Conservation (phyloP, 2,329 filamentous ascomycete genomes). For the Colletotrichum siamense region DNA sequence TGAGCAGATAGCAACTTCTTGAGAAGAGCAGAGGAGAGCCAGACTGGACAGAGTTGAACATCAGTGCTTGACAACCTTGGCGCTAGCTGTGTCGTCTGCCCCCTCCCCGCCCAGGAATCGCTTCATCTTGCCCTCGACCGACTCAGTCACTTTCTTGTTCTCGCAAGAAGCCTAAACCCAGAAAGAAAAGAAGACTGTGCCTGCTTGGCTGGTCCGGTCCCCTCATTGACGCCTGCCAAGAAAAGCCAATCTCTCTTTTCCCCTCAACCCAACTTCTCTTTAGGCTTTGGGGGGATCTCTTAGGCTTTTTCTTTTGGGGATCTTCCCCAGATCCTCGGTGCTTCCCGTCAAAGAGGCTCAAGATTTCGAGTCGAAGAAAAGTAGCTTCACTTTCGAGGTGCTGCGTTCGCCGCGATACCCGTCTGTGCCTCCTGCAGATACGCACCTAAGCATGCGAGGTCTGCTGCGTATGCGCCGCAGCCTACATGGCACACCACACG, state of each 20-base stretch:
- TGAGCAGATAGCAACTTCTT: background rate
- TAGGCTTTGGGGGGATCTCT: background rate
- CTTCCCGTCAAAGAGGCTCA: background rate
- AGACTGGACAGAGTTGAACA: background rate
- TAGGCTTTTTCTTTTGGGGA: background rate
- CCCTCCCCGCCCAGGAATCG: background rate
- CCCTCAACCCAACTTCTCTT: background rate
- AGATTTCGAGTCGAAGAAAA: background rate
- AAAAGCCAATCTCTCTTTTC: background rate
- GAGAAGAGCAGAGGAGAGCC: background rate
- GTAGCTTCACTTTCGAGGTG: background rate
- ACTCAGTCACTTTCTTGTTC: background rate
- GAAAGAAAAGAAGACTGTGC: background rate
- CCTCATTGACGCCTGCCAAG: background rate
- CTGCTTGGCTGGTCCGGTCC: background rate
- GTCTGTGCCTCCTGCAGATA: background rate
- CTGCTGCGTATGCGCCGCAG: background rate
- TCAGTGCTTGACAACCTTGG: background rate
- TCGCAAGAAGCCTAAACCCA: background rate
- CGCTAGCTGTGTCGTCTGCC: background rate
- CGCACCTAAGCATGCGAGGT: background rate
- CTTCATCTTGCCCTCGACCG: background rate
- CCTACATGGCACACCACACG: background rate
- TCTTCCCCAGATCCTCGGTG: background rate
- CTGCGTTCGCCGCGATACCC: background rate